Percentiles rank a stretch among this genome's conserved stretches.
Evolutionary conservation across 495 filamentous ascomycete species (phyloP).

Genomic region (Niebla homalea): DNA sequence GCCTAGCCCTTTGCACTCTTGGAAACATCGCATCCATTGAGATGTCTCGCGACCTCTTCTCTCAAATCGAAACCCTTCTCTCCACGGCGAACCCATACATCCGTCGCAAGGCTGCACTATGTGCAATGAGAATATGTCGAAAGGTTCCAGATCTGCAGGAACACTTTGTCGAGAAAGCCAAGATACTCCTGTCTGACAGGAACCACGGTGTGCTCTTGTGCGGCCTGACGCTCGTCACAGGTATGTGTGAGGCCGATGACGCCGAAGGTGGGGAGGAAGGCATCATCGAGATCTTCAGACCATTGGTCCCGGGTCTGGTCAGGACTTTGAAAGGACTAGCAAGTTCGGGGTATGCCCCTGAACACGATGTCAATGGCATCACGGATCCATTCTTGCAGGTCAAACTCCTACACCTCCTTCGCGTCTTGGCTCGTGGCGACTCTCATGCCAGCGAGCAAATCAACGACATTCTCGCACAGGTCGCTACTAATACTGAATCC

Average conservation of each 20-base stretch:
- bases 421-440: conserved; percentile 79
- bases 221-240: conserved; percentile 79
- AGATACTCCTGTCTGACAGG: conserved; percentile 71
- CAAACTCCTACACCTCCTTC: conserved; percentile 77
- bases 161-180: conserved; percentile 89
- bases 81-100: conserved; percentile 95
- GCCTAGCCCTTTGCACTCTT: conserved; percentile 84
- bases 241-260: conserved; percentile 88
- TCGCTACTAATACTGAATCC: conserved; percentile 94
- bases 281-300: conserved; percentile 79
- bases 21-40: conserved; percentile 96
- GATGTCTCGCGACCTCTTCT: conserved; percentile 96
- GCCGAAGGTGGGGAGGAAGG: conserved; percentile 73
- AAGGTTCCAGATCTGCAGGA: conserved; percentile 97
- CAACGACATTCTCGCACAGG: conserved; percentile 96
- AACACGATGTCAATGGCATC: conserved; percentile 95
- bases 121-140: conserved; percentile 97
- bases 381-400: conserved; percentile 98
- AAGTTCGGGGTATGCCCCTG: conserved; percentile 90
- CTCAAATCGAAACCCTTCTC: conserved; percentile 81
- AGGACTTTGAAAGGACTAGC: conserved; percentile 81
- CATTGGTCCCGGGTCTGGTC: conserved; percentile 65
- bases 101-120: conserved; percentile 91
- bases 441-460: conserved; percentile 85
- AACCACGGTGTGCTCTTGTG: conserved; percentile 94